phyloP scores from a whole-genome alignment of 495 filamentous ascomycete species.

The Neurospora sp. region DNA sequence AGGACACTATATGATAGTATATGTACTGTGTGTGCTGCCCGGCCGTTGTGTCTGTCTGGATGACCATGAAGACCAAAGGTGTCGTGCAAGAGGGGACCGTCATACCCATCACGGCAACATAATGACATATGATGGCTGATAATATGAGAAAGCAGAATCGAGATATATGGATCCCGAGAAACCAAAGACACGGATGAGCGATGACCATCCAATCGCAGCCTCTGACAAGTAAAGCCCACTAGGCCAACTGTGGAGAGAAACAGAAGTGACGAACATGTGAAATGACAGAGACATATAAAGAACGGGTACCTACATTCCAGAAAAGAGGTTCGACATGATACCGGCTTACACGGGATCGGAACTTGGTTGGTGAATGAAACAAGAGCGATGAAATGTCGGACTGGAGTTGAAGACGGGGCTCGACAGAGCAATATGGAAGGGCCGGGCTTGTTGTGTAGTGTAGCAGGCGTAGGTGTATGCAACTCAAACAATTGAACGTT shows the following conservation, averaged over 20 bases:
- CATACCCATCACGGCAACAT: neutral
- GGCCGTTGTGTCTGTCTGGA: neutral
- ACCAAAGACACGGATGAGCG: neutral
- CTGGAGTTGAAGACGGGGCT: neutral
- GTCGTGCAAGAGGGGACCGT: neutral
- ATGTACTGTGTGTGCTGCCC: neutral
- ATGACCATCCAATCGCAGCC: neutral
- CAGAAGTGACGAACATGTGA: neutral
- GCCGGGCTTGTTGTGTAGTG: neutral
- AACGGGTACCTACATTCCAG: slow-evolving; percentile 58
- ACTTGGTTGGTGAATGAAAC: neutral
- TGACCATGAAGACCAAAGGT: neutral
- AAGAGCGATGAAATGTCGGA: neutral
- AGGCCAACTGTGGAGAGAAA: neutral
- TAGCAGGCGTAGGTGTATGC: neutral
- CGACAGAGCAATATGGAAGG: neutral
- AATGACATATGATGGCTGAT: neutral
- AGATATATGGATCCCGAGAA: neutral
- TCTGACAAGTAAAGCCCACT: neutral
- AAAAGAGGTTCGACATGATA: slow-evolving; percentile 68
- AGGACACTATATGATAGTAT: neutral
- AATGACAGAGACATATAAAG: slow-evolving; percentile 1
- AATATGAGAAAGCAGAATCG: slow-evolving; percentile 3
- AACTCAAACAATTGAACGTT: neutral
- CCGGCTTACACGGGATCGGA: neutral